Evolutionary conservation across 495 filamentous ascomycete genomes (phyloP), one percentile per base, ranked within the genome.

Genomic region (Penicilliopsis zonata): DNA sequence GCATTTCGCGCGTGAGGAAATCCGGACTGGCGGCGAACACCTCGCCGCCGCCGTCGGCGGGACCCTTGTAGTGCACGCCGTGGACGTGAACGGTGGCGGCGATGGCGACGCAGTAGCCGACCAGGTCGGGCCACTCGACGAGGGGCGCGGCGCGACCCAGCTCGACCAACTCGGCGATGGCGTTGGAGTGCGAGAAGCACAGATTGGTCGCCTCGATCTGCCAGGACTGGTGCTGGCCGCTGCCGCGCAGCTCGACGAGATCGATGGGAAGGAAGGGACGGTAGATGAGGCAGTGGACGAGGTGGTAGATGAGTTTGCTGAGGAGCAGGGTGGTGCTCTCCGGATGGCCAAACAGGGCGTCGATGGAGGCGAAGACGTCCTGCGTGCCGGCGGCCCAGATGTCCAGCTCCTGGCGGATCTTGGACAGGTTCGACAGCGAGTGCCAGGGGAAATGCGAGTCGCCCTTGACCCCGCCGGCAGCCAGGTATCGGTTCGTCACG

Each of bases 391-490:
- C 80, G 5, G 79, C 79, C 84, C 84, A 92, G 27, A 81, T 63
- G 43, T 92, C 82, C 9, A 92, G 61, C 39, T 88, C 82, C 34
- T 86, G 80, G 26, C 83, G 70, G 38, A 92, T 87, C 42, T 86
- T 84, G 28, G 83, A 88, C 1, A 88, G 63, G 42, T 78, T 86
- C 5, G 82, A 87, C 14, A 83, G 65, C 3, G 82, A 70, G 48
- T 92, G 82, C 84, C 84, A 92, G 10, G 83, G 82, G 42, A 88
- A 88, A 45, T 87, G 82, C 0, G 81, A 84, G 46, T 92, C 84
- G 28, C 81, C 82, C 49, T 86, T 88, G 31, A 86, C 82, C 15
- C 84, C 84, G 4, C 84, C 84, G 9, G 81, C 78, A 9, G 82
- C 80, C 25, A 88, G 65, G 52, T 92, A 92, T 38, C 77, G 73